A percentile compares a stretch with the other conserved stretches of the same genome.
Evolutionary conservation across 257 asterid species (phyloP).

Genomic region (Galeopsis tetrahit): DNA sequence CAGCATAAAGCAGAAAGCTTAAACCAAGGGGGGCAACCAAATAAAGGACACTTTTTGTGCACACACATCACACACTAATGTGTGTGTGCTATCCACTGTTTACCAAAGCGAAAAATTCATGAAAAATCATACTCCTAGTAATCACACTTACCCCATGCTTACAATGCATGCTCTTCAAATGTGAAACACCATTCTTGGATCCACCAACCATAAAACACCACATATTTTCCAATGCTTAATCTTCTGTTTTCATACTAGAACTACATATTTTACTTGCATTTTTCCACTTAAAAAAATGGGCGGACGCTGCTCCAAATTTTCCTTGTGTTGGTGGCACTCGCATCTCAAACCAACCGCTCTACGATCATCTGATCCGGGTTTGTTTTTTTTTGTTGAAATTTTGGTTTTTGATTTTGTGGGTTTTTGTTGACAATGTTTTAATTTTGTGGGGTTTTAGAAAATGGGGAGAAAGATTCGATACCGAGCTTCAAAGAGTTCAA

Average conservation of each 20-base stretch:
- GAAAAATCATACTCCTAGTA: slow-evolving; percentile 33
- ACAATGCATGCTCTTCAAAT: slow-evolving; percentile 42
- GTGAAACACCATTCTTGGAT: slow-evolving; percentile 47
- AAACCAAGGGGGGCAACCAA: slow-evolving; percentile 21
- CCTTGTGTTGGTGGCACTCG: slow-evolving; percentile 57
- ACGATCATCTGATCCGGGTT: slow-evolving; percentile 51
- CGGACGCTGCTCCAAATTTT: slow-evolving; percentile 51
- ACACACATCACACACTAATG: slow-evolving; percentile 28
- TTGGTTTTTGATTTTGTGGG: slow-evolving; percentile 13
- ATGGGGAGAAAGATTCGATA: slow-evolving; percentile 48
- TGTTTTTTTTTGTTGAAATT: slow-evolving; percentile 9
- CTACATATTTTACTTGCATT: neutral
- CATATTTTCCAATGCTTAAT: neutral
- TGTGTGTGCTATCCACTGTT: slow-evolving; percentile 28
- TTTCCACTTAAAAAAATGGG: slow-evolving; percentile 41
- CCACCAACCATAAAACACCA: slow-evolving; percentile 25
- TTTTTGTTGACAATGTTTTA: neutral
- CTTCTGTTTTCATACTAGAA: neutral
- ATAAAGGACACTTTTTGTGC: slow-evolving; percentile 31
- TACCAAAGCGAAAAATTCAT: slow-evolving; percentile 32
- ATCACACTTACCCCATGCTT: slow-evolving; percentile 44
- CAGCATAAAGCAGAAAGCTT: slow-evolving; percentile 47
- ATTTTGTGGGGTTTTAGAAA: slow-evolving; percentile 42
- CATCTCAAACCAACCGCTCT: slow-evolving; percentile 47
- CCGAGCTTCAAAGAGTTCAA: slow-evolving; percentile 53